Base-by-base conservation (phyloP, 495 filamentous ascomycete species). In the Aspergillus campestris region DNA sequence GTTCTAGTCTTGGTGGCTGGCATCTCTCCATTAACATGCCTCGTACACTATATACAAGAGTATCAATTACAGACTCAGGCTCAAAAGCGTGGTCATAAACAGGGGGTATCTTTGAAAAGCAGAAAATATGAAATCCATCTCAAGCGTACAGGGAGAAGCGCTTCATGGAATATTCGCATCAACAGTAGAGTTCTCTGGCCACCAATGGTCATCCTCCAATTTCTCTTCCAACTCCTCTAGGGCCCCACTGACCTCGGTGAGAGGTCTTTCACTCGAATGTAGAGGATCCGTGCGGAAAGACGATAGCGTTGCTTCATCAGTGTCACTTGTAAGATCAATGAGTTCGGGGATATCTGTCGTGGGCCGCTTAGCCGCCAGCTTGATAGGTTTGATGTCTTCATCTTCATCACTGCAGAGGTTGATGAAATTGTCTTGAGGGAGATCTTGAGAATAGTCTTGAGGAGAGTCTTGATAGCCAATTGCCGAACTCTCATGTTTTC, bases 191-290 rank as follows among this genome's bases (percentile, higher is more conserved):
- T 53, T 69, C n/a, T 50, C 49, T 13, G 67, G 71, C 62, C 67
- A 74, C 72, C 71, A 75, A 41, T 66, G 57, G 39, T 75, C 69
- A 13, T 75, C 69, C 42, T 65, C 60, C 0, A 61, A 33, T 3
- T 54, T 40, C 39, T 67, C 55, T 11, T 52, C 44, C 8, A 53
- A 14, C 7, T 45, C 43, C 24, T 47, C 31, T 14, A 33, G 11
- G 13, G 12, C 28, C 7, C 13, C 14, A 38, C 9, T 24, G 8
- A 31, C 47, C 14, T 4, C 18, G 18, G 18, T 24, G 18, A 24
- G 18, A 24, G 18, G 18, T 24, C 18, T 24, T 4, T 1, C 18
- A 24, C 18, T 24, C 18, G 18, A 24, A 4, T 2, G 18, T 24
- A 24, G 18, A 2, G 18, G 18, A 24, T 24, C 18, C 18, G 18